These are phyloP conservation scores for Acacia concinna DNA, from an alignment of 331 rosid genomes.

Conservation along the genomic window DNA sequence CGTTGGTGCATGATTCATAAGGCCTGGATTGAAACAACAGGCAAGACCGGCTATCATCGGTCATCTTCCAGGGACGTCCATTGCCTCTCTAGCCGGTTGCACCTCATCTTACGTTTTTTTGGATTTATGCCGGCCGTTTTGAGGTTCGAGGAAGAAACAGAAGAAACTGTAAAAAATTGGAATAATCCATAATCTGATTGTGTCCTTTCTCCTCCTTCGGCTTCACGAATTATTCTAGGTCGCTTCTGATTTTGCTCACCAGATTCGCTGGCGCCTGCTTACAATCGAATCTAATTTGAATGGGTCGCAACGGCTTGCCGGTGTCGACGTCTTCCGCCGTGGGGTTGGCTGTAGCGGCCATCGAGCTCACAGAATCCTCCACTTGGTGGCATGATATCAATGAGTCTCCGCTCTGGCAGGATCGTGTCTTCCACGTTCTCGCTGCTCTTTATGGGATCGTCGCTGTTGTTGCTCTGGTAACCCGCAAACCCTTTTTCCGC, in stretches of 20 bases:
- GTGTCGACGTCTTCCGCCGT: conserved; percentile 19
- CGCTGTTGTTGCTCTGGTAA: conserved; percentile 76
- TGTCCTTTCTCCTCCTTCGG: background rate
- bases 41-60: conserved; percentile 29
- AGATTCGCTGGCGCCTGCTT: conserved; percentile 8
- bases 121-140: background rate
- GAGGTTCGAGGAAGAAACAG: background rate
- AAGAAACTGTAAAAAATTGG: background rate
- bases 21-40: background rate
- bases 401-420: conserved; percentile 74
- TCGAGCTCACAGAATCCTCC: conserved; percentile 53
- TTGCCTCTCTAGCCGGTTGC: background rate
- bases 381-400: conserved; percentile 90
- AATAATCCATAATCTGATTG: background rate
- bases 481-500: too few relatives aligned
- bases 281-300: conserved; percentile 23
- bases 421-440: conserved; percentile 71
- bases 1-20: background rate
- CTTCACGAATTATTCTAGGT: background rate
- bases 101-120: background rate
- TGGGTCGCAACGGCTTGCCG: conserved; percentile 49
- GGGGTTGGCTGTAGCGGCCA: conserved; percentile 51
- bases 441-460: conserved; percentile 78
- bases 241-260: background rate
- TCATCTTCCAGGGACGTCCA: conserved; percentile 3